Evolutionary conservation across 176 grass and related monocot species (phyloP), one percentile per base, ranked within the genome.

Genomic region (Poa pratensis): DNA sequence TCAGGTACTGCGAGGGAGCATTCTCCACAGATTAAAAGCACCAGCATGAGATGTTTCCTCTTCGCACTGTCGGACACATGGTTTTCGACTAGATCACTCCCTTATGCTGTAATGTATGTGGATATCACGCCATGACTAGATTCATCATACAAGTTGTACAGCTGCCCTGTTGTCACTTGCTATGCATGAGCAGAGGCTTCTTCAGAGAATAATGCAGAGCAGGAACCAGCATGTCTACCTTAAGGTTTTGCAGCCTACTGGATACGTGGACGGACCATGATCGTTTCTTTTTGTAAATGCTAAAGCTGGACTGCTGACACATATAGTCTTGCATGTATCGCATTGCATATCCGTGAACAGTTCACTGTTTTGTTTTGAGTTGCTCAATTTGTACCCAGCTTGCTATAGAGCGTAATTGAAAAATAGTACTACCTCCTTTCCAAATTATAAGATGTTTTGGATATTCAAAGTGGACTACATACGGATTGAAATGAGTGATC

Each of bases 1-100:
- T 15, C 90, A 97, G 92, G 90, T 97, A 97, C 82, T 97, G 92
- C 28, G 90, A 97, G 42, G 92, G 95, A 74, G 90, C 85, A 67
- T 97, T 97, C 69, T 97, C 92, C 45, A 76, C 91, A 71, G 95
- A 91, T 43, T 97, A 84, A 75, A 35, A 83, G 39, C 75, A 83
- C 48, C 39, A 32, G 50, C 27, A 59, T 48, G 17, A 66, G 43
- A 82, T 46, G 43, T 13, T 46, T 4, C 14, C 9, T 53, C 37
- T 46, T 68, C 13, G 40, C 22, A 34, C 9, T 34, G 39, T 83
- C 76, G 52, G 64, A 16, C 10, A 42, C 45, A 43, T 43, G 11
- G 11, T 55, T 83, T 64, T 69, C 2, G 30, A 40, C 37, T 83
- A 67, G 57, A 58, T 75, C 48, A 0, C 14, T 45, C 57, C 37